Evolutionary conservation across 306 rosid genomes (phyloP).

Genomic region (Rosa lucieae): DNA sequence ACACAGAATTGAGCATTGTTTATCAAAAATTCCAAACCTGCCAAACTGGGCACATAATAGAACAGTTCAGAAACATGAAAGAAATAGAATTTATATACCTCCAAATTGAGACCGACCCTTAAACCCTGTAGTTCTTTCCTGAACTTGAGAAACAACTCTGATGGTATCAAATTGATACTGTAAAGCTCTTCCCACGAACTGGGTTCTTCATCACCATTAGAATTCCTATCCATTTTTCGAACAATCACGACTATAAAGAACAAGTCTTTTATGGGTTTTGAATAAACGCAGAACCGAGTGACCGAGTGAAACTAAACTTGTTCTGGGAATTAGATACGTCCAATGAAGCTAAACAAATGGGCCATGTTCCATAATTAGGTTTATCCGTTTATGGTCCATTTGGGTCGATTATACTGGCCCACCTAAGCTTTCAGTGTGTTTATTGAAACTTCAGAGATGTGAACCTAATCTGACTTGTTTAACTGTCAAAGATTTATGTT

Average conservation of each 20-base stretch:
- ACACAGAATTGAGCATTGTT: neutral
- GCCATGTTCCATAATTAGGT: neutral
- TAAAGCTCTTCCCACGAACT: slow-evolving; percentile 71
- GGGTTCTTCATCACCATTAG: slow-evolving; percentile 63
- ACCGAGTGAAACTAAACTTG: neutral
- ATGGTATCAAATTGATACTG: slow-evolving; percentile 69
- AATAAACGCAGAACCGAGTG: neutral
- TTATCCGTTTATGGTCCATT: neutral
- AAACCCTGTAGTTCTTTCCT: slow-evolving; percentile 76
- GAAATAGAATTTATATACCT: slow-evolving; percentile 40
- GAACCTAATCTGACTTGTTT: too few species aligned
- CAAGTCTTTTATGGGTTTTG: neutral
- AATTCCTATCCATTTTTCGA: slow-evolving; percentile 44
- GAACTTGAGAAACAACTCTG: slow-evolving; percentile 79
- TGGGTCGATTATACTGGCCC: neutral
- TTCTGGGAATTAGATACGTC: neutral
- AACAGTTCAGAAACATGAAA: neutral
- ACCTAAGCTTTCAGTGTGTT: neutral
- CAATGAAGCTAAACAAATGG: neutral
- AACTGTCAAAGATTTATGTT: too few species aligned
- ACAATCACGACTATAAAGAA: slow-evolving; percentile 6
- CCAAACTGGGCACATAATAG: slow-evolving; percentile 1
- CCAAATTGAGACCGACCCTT: slow-evolving; percentile 81
- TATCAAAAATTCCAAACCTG: neutral
- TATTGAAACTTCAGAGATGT: too few species aligned